These are phyloP conservation scores for Flaveria floridana DNA, from an alignment of 140 eudicot genomes.

Conservation along the genomic window DNA sequence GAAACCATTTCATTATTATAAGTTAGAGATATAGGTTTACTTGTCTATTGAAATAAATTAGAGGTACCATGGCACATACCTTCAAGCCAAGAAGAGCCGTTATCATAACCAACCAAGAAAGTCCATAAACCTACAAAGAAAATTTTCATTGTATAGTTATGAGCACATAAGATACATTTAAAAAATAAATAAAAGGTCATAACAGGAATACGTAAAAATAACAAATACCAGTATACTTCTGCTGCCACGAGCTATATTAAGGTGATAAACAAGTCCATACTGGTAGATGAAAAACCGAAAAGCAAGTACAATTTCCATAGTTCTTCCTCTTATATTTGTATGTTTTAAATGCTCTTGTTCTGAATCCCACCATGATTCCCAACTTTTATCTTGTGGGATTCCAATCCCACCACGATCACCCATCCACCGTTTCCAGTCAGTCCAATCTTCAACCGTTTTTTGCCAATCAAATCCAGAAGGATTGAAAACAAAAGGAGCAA, in stretches of 20 bases:
- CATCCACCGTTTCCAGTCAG: slow-evolving; percentile 99
- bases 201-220: not conserved
- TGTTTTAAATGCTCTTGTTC: slow-evolving; percentile 83
- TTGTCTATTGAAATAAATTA: not conserved
- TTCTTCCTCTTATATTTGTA: slow-evolving; percentile 74
- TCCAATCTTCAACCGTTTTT: slow-evolving; percentile 97
- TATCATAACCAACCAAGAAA: slow-evolving; percentile 92
- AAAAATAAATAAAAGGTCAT: not conserved
- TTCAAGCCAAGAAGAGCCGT: slow-evolving; percentile 71
- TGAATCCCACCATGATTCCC: slow-evolving; percentile 98
- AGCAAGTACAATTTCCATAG: slow-evolving; percentile 72
- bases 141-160: not conserved
- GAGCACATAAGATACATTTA: slow-evolving; percentile 16
- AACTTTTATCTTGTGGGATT: slow-evolving; percentile 80
- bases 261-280: slow-evolving; percentile 95
- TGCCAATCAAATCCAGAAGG: slow-evolving; percentile 99
- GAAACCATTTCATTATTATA: slow-evolving; percentile 1
- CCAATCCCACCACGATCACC: slow-evolving; percentile 97
- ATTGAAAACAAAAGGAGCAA: slow-evolving; percentile 95
- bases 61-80: slow-evolving; percentile 44
- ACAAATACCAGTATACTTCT: slow-evolving; percentile 58
- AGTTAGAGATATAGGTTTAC: not conserved
- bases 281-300: slow-evolving; percentile 85
- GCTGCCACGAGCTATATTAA: slow-evolving; percentile 73
- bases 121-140: slow-evolving; percentile 71